Percentiles rank a stretch among this genome's conserved stretches.
Evolutionary conservation across 2,329 filamentous ascomycete genomes (phyloP).

Genomic region (Pseudogymnoascus sp.): DNA sequence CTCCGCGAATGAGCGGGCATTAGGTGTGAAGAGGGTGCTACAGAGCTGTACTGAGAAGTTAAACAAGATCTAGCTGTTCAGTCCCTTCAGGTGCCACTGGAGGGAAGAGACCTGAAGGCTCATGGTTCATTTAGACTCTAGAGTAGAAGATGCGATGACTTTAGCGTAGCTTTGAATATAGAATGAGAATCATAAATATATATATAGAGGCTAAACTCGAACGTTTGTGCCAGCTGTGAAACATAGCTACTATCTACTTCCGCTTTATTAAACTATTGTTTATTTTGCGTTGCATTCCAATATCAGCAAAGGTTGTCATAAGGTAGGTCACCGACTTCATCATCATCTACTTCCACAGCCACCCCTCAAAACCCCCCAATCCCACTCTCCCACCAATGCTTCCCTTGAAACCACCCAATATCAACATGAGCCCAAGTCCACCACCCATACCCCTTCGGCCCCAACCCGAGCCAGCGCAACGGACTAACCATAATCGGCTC

Average conservation of each 20-base stretch:
- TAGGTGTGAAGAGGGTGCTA: slow-evolving; percentile 9
- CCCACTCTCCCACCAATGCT: slow-evolving; percentile 57
- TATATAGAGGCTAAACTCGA: background rate
- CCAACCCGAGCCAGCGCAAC: slow-evolving; percentile 59
- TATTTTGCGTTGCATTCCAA: background rate
- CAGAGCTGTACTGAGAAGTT: background rate
- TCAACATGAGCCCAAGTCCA: slow-evolving; percentile 54
- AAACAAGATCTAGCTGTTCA: background rate
- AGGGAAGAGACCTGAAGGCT: background rate
- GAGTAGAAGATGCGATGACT: background rate
- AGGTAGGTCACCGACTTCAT: background rate
- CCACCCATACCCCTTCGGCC: slow-evolving; percentile 51
- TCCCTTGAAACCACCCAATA: slow-evolving; percentile 51
- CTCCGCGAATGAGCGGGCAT: slow-evolving; percentile 10
- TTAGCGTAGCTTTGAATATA: background rate
- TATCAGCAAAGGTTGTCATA: background rate
- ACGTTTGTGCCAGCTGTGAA: background rate
- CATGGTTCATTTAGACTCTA: background rate
- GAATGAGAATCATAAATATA: background rate
- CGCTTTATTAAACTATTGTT: background rate
- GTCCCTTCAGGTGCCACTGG: too few species aligned
- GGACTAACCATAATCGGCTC: slow-evolving; percentile 75
- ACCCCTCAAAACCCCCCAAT: slow-evolving; percentile 11
- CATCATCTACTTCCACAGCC: background rate
- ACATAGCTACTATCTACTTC: background rate